phyloP scores from a whole-genome alignment of 1,139 yeast species.

The Zygosaccharomyces sapae region DNA sequence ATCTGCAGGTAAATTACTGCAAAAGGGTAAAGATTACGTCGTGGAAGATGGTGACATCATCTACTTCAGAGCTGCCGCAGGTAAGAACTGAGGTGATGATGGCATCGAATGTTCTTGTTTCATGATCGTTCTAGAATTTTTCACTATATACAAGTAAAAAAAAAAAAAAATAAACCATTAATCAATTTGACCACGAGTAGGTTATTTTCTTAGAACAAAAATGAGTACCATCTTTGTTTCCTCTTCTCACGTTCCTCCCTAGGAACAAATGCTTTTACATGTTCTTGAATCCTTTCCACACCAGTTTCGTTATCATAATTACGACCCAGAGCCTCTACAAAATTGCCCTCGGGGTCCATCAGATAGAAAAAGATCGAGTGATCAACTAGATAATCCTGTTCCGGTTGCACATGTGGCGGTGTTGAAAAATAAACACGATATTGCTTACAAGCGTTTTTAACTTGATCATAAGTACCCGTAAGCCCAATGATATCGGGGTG shows the following conservation, averaged over 20 bases:
- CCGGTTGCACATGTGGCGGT: slow-evolving; percentile 88
- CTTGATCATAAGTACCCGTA: slow-evolving; percentile 83
- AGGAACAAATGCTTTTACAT: slow-evolving; percentile 74
- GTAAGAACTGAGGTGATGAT: slow-evolving; percentile 52
- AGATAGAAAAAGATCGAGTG: slow-evolving; percentile 93
- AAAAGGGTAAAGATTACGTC: slow-evolving; percentile 95
- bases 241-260: slow-evolving; percentile 56
- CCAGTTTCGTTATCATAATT: slow-evolving; percentile 80
- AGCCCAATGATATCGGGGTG: slow-evolving; percentile 84
- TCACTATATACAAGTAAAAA: slow-evolving; percentile 5
- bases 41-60: slow-evolving; percentile 90
- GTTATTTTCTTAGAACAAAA: slow-evolving; percentile 40
- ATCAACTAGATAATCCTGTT: slow-evolving; percentile 93
- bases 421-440: slow-evolving; percentile 94
- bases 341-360: slow-evolving; percentile 95
- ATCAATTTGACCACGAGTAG: too few species aligned
- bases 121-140: slow-evolving; percentile 2
- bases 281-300: slow-evolving; percentile 70
- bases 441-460: slow-evolving; percentile 77
- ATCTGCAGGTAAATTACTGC: slow-evolving; percentile 88
- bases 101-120: background rate
- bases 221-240: slow-evolving; percentile 52
- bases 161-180: slow-evolving; percentile 1
- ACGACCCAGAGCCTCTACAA: slow-evolving; percentile 90
- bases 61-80: slow-evolving; percentile 95